A percentile compares a stretch with the other conserved stretches of the same genome.
Evolutionary conservation across 495 filamentous ascomycete species (phyloP).

Genomic region (Durotheca rogersii): DNA sequence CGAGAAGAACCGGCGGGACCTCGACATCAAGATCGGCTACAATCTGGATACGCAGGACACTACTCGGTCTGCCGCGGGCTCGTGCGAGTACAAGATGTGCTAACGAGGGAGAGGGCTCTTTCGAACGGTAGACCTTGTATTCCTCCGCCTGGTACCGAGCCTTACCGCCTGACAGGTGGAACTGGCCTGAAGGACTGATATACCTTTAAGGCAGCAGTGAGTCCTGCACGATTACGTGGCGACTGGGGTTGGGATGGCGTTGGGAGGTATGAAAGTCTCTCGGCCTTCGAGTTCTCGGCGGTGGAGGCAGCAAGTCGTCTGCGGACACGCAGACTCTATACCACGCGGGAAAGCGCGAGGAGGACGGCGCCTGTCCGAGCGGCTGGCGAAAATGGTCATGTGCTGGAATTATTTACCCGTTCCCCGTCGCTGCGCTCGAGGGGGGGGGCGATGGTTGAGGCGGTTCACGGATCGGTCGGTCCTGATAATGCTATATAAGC

Average conservation of each 20-base stretch:
- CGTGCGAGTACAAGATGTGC: constrained; percentile 89
- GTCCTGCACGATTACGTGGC: constrained; percentile 24
- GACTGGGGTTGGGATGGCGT: constrained; percentile 19
- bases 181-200: not conserved
- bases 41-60: constrained; percentile 72
- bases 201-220: constrained; percentile 5
- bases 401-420: constrained; percentile 28
- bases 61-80: constrained; percentile 65
- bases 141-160: constrained; percentile 4
- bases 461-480: constrained; percentile 33
- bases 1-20: constrained; percentile 87
- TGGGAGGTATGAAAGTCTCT: constrained; percentile 18
- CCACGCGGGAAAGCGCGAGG: not conserved
- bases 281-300: constrained; percentile 6
- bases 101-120: constrained; percentile 23
- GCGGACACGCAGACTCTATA: too few relatives aligned
- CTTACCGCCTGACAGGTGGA: not conserved
- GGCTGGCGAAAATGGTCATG: constrained; percentile 32
- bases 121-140: not conserved
- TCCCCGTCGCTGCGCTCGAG: constrained; percentile 16
- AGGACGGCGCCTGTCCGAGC: constrained; percentile 2
- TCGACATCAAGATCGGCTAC: constrained; percentile 89
- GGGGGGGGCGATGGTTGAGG: constrained; percentile 8
- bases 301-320: too few relatives aligned
- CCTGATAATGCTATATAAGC: too few relatives aligned